Base-by-base conservation (phyloP, 2,329 filamentous ascomycete species). In the Shiraia bambusicola region DNA sequence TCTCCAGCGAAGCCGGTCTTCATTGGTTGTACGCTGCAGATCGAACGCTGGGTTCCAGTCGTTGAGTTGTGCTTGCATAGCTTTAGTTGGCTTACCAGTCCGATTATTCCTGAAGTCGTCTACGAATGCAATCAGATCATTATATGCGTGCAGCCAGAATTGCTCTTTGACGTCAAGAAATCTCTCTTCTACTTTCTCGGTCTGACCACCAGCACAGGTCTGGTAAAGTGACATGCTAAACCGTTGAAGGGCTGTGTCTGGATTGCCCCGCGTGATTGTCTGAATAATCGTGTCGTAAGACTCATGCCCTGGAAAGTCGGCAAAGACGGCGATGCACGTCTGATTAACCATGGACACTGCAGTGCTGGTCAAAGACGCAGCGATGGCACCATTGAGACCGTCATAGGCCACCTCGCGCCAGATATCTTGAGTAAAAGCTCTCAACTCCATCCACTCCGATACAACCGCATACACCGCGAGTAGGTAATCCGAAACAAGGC, bases 351-450 rank as follows among this genome's bases (percentile, higher is more conserved):
- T 72, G 10, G 57, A 57, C 14, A 76, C 54, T 11, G 72, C 72
- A 6, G 73, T 37, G 32, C 69, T 73, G 5, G 69, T 72, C 16
- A 76, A 15, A 0, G 67, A 53, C 1, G 69, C 74, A 2, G 73
- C 76, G n/a, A 74, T 63, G 2, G 72, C 75, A 30, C 61, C 63
- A 45, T 78, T 77, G 11, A 77, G 59, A 3, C 60, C 66, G 1
- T 67, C 45, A 39, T 76, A 76, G 1, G 72, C 68, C 4, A 76
- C 72, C 8, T 76, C 60, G 2, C 49, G 56, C 76, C 75, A 79
- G 2, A 69, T 8, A 0, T 44, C 47, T 40, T 76, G 74, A 1
- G 72, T 34, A 29, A 66, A 66, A n/a, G 35, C 16, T n/a, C 76
- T 66, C 17, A 77, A 61, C 0, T 64, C 52, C 0, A 53, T 45